Conservation (phyloP, 2,329 filamentous ascomycete species). For the Fusarium duplospermum region DNA sequence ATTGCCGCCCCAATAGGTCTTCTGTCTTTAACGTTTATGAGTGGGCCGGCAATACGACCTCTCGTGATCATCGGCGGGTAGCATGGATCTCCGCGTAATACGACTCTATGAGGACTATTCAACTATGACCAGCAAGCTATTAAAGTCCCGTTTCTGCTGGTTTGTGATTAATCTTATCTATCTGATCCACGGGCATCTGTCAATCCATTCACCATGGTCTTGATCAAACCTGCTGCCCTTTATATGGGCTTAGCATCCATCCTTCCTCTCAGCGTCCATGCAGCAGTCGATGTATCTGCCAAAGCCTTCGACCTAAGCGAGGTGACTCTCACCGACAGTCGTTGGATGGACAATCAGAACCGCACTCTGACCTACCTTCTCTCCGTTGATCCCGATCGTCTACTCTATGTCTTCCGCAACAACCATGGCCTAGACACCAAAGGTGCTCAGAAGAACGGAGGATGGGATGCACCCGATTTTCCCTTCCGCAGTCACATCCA, state of each 20-base stretch:
- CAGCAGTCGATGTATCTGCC: conserved; percentile 6
- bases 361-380: conserved; percentile 30
- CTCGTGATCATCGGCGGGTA: not conserved
- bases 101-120: not conserved
- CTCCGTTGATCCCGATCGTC: conserved; percentile 17
- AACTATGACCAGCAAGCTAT: not conserved
- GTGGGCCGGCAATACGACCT: not conserved
- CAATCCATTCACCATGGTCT: conserved; percentile 9
- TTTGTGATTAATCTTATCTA: not conserved
- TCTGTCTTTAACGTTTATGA: not conserved
- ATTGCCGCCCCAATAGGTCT: conserved; percentile 25
- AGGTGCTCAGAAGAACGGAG: conserved; percentile 58
- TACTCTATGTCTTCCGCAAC: conserved; percentile 28
- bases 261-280: not conserved
- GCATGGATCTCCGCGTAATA: not conserved
- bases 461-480: conserved; percentile 66
- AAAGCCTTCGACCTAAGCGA: conserved; percentile 18
- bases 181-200: not conserved
- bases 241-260: conserved; percentile 4
- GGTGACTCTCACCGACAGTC: conserved; percentile 28
- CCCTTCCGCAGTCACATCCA: conserved; percentile 64
- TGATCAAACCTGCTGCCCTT: conserved; percentile 14
- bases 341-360: conserved; percentile 36
- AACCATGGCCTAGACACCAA: conserved; percentile 49
- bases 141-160: not conserved